Percentiles rank a stretch among this genome's conserved stretches.
These are phyloP conservation scores for Leishmania martiniquensis DNA, from an alignment of 208 protist genomes.

Conservation along the genomic window DNA sequence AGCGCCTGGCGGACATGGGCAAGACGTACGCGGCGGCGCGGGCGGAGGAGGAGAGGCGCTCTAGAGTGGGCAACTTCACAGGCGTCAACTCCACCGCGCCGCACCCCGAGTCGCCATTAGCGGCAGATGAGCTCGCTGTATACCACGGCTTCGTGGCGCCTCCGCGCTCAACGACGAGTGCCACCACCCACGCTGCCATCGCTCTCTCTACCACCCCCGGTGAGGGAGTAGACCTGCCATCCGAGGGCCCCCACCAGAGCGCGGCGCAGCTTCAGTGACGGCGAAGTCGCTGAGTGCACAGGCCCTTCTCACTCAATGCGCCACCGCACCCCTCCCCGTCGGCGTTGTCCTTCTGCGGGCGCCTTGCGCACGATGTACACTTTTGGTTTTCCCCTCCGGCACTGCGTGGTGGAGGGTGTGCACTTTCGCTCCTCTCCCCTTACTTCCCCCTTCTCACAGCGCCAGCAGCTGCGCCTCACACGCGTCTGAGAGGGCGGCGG, in stretches of 20 bases:
- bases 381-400: background rate
- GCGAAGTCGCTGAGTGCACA: background rate
- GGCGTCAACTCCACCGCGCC: background rate
- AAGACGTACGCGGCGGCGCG: slow-evolving; percentile 41
- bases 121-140: background rate
- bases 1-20: slow-evolving; percentile 56
- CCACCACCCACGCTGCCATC: background rate
- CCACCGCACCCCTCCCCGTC: background rate
- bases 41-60: slow-evolving; percentile 13
- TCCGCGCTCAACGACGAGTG: background rate
- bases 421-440: background rate
- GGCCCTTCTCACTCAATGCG: background rate
- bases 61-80: background rate
- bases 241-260: background rate
- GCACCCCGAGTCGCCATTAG: background rate
- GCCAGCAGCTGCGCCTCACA: background rate
- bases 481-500: background rate
- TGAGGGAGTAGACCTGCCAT: background rate
- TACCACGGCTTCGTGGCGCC: slow-evolving; percentile 33
- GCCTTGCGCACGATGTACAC: background rate
- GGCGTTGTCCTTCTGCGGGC: background rate
- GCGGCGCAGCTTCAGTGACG: background rate
- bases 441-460: background rate
- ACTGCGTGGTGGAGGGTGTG: too few species aligned
- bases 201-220: background rate